A percentile compares a stretch with the other conserved stretches of the same genome.
phyloP scores from a whole-genome alignment of 768 basidiomycete species.

The Psilocybe sp. region DNA sequence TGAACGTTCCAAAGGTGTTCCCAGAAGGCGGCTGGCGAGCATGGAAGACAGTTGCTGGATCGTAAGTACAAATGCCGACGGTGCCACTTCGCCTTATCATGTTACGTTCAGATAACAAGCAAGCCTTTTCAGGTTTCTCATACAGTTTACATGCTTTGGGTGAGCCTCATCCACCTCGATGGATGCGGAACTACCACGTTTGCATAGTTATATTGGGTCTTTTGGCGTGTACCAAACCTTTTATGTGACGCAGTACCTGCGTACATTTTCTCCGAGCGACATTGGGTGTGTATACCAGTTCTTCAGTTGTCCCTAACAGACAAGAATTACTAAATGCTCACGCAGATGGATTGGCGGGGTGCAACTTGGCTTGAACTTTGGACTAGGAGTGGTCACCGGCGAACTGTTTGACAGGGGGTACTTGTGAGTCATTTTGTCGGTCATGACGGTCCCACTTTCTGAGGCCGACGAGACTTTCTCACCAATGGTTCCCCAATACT shows the following conservation, averaged over 20 bases:
- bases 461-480: too few relatives aligned
- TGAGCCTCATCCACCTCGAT: too few relatives aligned
- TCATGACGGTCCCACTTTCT: background rate
- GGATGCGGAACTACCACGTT: too few relatives aligned
- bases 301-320: too few relatives aligned
- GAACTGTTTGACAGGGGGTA: constrained; percentile 14
- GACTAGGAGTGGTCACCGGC: constrained; percentile 44
- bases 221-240: constrained; percentile 31
- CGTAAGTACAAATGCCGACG: background rate
- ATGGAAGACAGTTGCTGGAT: constrained; percentile 5
- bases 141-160: too few relatives aligned
- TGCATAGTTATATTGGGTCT: constrained; percentile 23
- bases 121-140: too few relatives aligned
- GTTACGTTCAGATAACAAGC: too few relatives aligned
- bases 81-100: background rate
- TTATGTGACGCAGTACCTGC: constrained; percentile 26
- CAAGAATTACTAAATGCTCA: too few relatives aligned
- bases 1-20: too few relatives aligned
- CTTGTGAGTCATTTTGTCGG: constrained; percentile 1
- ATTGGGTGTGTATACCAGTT: too few relatives aligned
- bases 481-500: too few relatives aligned
- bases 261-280: constrained; percentile 17
- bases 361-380: constrained; percentile 49
- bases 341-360: constrained; percentile 55
- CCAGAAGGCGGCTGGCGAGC: constrained; percentile 1